Conservation (phyloP, 75 land plant genomes). For the Picea glauca region DNA sequence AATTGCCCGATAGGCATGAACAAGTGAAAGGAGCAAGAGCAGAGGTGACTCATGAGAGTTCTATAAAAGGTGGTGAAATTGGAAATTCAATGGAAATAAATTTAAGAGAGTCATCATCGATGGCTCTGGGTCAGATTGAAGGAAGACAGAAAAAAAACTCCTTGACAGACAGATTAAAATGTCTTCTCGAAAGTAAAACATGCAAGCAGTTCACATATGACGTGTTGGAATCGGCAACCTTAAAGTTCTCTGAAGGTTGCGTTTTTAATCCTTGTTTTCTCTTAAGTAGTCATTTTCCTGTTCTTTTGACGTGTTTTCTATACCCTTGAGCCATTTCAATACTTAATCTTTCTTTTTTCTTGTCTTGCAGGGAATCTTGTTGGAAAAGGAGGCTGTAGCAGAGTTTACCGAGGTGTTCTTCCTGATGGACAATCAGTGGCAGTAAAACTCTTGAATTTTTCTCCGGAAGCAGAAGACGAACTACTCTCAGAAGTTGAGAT, state of each 20-base stretch:
- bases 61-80: conserved; percentile 6
- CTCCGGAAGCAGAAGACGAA: conserved; percentile 55
- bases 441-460: conserved; percentile 63
- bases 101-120: not conserved
- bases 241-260: conserved; percentile 59
- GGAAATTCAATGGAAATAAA: not conserved
- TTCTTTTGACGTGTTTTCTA: not conserved
- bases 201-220: conserved; percentile 53
- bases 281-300: not conserved
- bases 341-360: not conserved
- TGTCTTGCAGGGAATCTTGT: conserved; percentile 63
- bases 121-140: not conserved
- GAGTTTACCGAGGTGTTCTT: conserved; percentile 61
- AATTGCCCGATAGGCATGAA: conserved; percentile 43
- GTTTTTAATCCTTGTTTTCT: not conserved
- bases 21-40: not conserved
- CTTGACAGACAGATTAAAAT: conserved; percentile 38
- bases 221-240: conserved; percentile 60
- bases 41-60: not conserved
- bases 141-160: not conserved
- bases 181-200: conserved; percentile 45
- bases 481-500: conserved; percentile 74
- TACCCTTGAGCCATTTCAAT: not conserved
- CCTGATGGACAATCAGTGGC: conserved; percentile 63
- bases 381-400: conserved; percentile 77